Evolutionary conservation across 108 stramenopile species (phyloP).

Genomic region (Nitzschia palea): DNA sequence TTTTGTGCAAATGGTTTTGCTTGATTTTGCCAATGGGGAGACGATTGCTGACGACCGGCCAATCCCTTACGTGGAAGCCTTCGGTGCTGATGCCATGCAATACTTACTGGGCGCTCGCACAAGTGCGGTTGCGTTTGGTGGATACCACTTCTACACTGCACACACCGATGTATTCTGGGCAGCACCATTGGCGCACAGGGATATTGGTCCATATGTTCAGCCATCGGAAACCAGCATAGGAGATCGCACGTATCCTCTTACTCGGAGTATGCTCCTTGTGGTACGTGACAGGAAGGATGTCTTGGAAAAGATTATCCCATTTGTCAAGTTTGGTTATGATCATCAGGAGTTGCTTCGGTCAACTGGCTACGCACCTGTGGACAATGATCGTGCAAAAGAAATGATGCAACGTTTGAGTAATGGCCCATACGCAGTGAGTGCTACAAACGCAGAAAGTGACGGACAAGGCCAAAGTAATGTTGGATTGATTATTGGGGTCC

Average conservation of each 20-base stretch:
- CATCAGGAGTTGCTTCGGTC: neutral
- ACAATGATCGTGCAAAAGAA: neutral
- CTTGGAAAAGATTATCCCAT: constrained; percentile 14
- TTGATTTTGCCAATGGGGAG: constrained; percentile 23
- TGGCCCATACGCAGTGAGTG: no score
- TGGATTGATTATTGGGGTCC: neutral
- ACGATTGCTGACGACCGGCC: constrained; percentile 16
- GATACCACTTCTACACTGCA: constrained; percentile 21
- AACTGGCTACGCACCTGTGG: constrained; percentile 13
- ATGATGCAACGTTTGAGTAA: neutral
- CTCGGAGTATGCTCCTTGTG: constrained; percentile 29
- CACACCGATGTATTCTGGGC: constrained; percentile 16
- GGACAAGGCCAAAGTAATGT: neutral
- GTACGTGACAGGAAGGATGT: constrained; percentile 4
- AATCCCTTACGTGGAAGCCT: neutral
- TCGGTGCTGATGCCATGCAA: constrained; percentile 7
- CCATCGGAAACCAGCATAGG: constrained; percentile 9
- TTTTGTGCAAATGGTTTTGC: constrained; percentile 13
- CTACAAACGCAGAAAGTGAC: neutral
- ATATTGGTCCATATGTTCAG: neutral
- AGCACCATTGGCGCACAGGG: constrained; percentile 16
- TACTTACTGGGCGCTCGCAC: constrained; percentile 6
- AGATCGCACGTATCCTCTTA: constrained; percentile 24
- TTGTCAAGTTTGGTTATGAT: constrained; percentile 19
- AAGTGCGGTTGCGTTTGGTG: constrained; percentile 21